phyloP scores from a whole-genome alignment of 2,329 filamentous ascomycete species.

The Fusarium lyarnte region DNA sequence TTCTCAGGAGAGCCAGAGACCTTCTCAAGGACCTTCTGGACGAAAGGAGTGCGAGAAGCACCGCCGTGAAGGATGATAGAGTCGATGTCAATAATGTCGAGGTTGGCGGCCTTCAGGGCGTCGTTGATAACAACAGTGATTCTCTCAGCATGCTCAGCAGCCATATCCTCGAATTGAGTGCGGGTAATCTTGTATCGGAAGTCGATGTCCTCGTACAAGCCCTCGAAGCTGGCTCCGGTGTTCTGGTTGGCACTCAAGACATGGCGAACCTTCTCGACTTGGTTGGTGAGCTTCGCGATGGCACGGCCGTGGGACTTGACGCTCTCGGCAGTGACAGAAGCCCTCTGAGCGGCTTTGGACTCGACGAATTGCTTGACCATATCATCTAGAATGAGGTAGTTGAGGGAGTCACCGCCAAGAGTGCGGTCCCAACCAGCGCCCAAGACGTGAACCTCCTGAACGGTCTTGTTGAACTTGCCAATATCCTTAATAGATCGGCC shows the following conservation, averaged over 20 bases:
- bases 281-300: conserved; percentile 90
- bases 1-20: conserved; percentile 77
- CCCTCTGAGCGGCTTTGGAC: conserved; percentile 72
- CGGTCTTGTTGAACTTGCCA: conserved; percentile 93
- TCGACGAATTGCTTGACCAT: conserved; percentile 84
- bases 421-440: conserved; percentile 89
- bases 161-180: conserved; percentile 81
- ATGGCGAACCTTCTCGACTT: conserved; percentile 86
- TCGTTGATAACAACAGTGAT: conserved; percentile 75
- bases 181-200: conserved; percentile 91
- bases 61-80: conserved; percentile 95
- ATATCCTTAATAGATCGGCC: conserved; percentile 89
- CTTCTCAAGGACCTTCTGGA: conserved; percentile 87
- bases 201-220: conserved; percentile 89
- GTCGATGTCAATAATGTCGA: conserved; percentile 80
- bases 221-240: conserved; percentile 83
- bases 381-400: conserved; percentile 86
- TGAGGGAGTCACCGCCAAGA: conserved; percentile 89
- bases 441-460: conserved; percentile 92
- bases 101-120: conserved; percentile 76
- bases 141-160: conserved; percentile 72
- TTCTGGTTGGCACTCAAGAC: conserved; percentile 93
- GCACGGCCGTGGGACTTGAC: conserved; percentile 83
- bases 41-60: conserved; percentile 88
- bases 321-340: conserved; percentile 67